Percentiles rank a stretch among this genome's conserved stretches.
These are phyloP conservation scores for Glonium stellatum DNA, from an alignment of 495 filamentous ascomycete species.

Conservation along the genomic window DNA sequence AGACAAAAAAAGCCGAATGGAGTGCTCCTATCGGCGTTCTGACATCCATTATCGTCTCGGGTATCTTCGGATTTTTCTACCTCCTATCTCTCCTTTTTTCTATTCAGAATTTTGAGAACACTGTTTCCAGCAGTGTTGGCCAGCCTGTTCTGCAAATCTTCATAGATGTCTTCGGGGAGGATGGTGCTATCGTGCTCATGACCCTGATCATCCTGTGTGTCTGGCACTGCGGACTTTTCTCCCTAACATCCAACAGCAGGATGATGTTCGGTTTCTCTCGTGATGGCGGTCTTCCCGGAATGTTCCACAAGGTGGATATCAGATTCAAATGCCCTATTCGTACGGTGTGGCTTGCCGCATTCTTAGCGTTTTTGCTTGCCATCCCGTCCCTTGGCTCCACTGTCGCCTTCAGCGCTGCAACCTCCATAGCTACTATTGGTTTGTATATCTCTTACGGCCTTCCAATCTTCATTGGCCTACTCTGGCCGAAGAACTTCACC, in stretches of 20 bases:
- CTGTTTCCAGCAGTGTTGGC: conserved; percentile 37
- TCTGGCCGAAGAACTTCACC: conserved; percentile 37
- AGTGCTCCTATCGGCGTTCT: conserved; percentile 55
- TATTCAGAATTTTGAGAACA: conserved; percentile 49
- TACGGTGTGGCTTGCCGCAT: conserved; percentile 51
- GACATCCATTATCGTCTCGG: conserved; percentile 50
- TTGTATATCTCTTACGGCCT: conserved; percentile 60
- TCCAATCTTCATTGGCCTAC: conserved; percentile 52
- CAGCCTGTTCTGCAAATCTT: conserved; percentile 55
- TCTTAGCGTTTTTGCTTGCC: conserved; percentile 51
- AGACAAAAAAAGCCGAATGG: conserved; percentile 54
- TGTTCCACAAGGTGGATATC: conserved; percentile 40
- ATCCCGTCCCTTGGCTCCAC: conserved; percentile 54
- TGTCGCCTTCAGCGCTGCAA: conserved; percentile 57
- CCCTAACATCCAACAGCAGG: conserved; percentile 52
- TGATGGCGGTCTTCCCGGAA: conserved; percentile 42
- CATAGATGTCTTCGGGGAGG: conserved; percentile 48
- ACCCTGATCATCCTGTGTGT: conserved; percentile 54
- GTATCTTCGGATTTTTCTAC: conserved; percentile 59
- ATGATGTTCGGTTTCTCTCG: conserved; percentile 60
- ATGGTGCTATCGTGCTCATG: conserved; percentile 51
- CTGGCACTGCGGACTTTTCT: conserved; percentile 56
- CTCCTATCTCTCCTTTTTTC: conserved; percentile 52
- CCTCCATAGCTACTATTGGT: conserved; percentile 57
- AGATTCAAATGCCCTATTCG: conserved; percentile 46